Conservation (phyloP, 2,329 filamentous ascomycete species). For the Aspergillus pseudoterreus region DNA sequence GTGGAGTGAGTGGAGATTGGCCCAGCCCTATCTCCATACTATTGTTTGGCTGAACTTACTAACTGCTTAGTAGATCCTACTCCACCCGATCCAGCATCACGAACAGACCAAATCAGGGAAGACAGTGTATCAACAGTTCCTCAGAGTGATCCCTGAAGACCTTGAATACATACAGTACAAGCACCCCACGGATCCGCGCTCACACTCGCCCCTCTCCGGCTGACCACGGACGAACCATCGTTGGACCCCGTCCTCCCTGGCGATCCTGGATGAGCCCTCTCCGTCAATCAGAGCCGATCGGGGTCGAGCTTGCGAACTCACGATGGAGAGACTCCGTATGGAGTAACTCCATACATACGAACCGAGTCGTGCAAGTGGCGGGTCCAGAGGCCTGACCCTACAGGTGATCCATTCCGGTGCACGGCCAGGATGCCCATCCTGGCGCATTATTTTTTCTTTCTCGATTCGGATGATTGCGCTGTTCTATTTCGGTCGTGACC, state of each 20-base stretch:
- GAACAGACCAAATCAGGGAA: no score
- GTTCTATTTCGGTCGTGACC: slow-evolving; percentile 4
- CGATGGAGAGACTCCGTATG: not conserved
- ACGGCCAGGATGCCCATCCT: not conserved
- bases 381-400: not conserved
- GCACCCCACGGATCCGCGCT: not conserved
- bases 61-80: no score
- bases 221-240: slow-evolving; percentile 12
- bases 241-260: slow-evolving; percentile 4
- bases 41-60: no score
- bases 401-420: not conserved
- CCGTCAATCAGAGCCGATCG: slow-evolving; percentile 9
- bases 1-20: no score
- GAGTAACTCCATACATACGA: not conserved
- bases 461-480: not conserved
- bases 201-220: not conserved
- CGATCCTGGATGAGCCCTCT: not conserved
- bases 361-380: no score
- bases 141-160: no score
- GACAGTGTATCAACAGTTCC: no score
- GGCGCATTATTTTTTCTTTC: not conserved
- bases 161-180: not conserved
- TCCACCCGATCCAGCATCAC: no score
- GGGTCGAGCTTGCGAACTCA: not conserved
- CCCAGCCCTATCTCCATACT: no score